These are phyloP conservation scores for Friedmanniomyces endolithicus DNA, from an alignment of 495 filamentous ascomycete genomes.

Conservation along the genomic window DNA sequence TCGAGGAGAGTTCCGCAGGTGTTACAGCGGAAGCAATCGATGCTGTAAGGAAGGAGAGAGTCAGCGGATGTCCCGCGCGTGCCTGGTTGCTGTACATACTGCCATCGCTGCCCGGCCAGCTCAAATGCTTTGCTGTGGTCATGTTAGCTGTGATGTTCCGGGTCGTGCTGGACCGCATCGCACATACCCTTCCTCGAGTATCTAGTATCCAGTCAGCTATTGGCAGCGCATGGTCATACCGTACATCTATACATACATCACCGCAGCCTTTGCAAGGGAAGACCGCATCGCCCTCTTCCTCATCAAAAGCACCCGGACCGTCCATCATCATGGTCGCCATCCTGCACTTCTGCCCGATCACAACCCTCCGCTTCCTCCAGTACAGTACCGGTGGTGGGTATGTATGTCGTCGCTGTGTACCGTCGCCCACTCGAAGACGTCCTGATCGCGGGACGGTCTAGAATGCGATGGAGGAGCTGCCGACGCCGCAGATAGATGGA, in stretches of 20 bases:
- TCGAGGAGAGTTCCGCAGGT: slow-evolving; percentile 91
- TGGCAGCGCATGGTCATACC: not conserved
- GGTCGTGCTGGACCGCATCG: not conserved
- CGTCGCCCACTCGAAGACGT: no score
- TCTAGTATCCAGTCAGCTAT: slow-evolving; percentile 33
- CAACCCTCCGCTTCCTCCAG: not conserved
- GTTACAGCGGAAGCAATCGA: slow-evolving; percentile 98
- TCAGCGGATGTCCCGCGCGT: not conserved
- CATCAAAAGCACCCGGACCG: slow-evolving; percentile 54
- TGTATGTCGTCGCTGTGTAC: not conserved
- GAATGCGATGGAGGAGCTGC: no score
- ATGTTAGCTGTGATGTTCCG: not conserved
- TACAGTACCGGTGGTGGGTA: no score
- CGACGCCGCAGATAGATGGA: no score
- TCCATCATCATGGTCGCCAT: slow-evolving; percentile 33
- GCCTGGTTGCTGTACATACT: not conserved
- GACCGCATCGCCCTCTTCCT: slow-evolving; percentile 64
- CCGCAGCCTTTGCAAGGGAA: slow-evolving; percentile 97
- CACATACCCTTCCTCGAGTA: slow-evolving; percentile 67
- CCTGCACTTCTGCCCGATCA: not conserved
- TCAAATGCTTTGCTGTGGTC: slow-evolving; percentile 74
- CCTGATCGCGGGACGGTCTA: no score
- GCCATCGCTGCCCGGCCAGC: slow-evolving; percentile 36
- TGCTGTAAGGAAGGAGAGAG: slow-evolving; percentile 26
- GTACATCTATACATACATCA: slow-evolving; percentile 47